Conservation (phyloP, 331 rosid genomes). For the Quercus tomentella region DNA sequence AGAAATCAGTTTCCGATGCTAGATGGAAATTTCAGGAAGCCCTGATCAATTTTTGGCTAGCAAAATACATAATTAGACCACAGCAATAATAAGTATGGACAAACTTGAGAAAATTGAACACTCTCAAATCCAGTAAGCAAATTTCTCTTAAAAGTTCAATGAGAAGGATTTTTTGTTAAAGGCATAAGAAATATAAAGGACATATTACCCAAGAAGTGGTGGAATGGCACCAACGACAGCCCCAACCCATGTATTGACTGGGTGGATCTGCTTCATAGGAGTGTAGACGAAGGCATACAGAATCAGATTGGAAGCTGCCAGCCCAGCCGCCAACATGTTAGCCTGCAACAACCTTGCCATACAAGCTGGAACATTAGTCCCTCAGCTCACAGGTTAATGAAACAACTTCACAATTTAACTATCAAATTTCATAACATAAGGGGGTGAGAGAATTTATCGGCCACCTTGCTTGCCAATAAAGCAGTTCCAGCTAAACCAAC, state of each 20-base stretch:
- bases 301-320: constrained; percentile 81
- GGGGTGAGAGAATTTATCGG: constrained; percentile 17
- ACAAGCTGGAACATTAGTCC: constrained; percentile 45
- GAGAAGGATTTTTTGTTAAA: background rate
- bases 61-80: no score
- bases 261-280: constrained; percentile 95
- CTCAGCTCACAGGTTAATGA: constrained; percentile 23
- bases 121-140: background rate
- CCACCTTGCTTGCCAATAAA: constrained; percentile 76
- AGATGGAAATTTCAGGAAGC: no score
- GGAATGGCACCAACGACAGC: constrained; percentile 98
- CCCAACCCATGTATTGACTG: constrained; percentile 96
- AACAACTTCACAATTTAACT: constrained; percentile 3
- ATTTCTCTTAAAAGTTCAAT: background rate
- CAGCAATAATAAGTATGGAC: background rate
- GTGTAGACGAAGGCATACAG: constrained; percentile 90
- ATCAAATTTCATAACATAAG: constrained; percentile 5
- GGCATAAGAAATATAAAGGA: background rate
- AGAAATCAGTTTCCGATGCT: no score
- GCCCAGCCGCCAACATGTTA: constrained; percentile 96
- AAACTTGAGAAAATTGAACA: background rate
- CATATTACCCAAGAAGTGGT: constrained; percentile 86
- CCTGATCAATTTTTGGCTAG: no score
- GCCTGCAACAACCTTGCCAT: constrained; percentile 92
- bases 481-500: constrained; percentile 80